A percentile compares a stretch with the other conserved stretches of the same genome.
Evolutionary conservation across 2,329 filamentous ascomycete genomes (phyloP).

Genomic region (Alternaria hordeiaustralica): DNA sequence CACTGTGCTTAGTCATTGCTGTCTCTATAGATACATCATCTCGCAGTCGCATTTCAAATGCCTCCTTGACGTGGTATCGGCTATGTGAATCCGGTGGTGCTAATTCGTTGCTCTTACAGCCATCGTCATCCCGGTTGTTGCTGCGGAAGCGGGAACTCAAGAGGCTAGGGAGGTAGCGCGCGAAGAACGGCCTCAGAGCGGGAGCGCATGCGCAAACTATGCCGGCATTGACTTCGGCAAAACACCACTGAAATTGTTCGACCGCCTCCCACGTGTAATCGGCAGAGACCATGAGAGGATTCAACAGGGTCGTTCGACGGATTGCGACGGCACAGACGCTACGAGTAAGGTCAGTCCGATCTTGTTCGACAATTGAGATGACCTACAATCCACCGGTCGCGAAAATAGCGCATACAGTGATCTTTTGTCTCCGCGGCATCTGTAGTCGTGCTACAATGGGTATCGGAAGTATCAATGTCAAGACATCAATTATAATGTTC

Average conservation of each 20-base stretch:
- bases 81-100: background rate
- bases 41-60: background rate
- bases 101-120: background rate
- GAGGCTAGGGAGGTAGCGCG: background rate
- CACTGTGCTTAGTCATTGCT: background rate
- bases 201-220: slow-evolving; percentile 1
- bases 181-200: background rate
- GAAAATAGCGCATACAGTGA: background rate
- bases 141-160: background rate
- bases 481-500: background rate
- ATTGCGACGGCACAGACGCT: background rate
- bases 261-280: slow-evolving; percentile 2
- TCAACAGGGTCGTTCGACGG: background rate
- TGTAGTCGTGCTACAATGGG: background rate
- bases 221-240: background rate
- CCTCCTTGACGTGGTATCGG: background rate
- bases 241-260: background rate
- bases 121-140: background rate
- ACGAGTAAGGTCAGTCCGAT: background rate
- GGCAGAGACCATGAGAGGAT: background rate
- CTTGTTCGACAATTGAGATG: background rate
- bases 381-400: background rate
- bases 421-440: background rate
- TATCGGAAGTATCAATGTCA: background rate
- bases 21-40: background rate